Evolutionary conservation across 257 asterid genomes (phyloP), one percentile per base, ranked within the genome.

Genomic region (Verbascum thapsus): DNA sequence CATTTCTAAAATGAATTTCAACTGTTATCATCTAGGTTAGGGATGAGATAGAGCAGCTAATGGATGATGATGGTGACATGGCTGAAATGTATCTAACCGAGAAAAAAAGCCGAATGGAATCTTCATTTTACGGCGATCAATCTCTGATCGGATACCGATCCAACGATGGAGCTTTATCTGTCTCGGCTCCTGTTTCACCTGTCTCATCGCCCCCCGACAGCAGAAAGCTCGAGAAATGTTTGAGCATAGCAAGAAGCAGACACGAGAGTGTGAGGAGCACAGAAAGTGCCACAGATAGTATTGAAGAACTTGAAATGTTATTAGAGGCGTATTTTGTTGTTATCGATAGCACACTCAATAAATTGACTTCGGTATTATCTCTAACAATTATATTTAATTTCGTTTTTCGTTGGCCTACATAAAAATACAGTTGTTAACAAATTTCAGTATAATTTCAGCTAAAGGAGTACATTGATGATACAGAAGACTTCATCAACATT

Each of bases 41-140:
- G 78, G 99, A 94, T 73, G 99, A 94, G 85, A 90, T 94, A 75
- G 99, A 94, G 70, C 98, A 94, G 73, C 83, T 94, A 58, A 90
- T 94, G 99, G 98, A 94, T 61, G 99, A 94, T 57, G 99, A 94
- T 56, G 99, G 99, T 18, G 99, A 94, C 79, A 94, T 94, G 99
- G 99, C 99, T 74, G 99, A 94, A 78, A 86, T 94, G 99, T 94
- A 88, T 79, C 96, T 94, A 3, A 87, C 98, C 1, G 98, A 94
- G 79, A 94, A 94, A 83, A 94, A 94, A 78, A 76, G 81, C 0
- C 86, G 78, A 48, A 78, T 81, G 88, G 99, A 87, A 69, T 75
- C 90, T 72, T 81, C 95, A 3, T 72, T 80, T 67, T 90, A 79
- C 37, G 95, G 95, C 10, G 98, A 94, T 55, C 99, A 90, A 68